These are phyloP conservation scores for Trichosporon asahii DNA, from an alignment of 1,284 basidiomycete genomes.

Conservation along the genomic window DNA sequence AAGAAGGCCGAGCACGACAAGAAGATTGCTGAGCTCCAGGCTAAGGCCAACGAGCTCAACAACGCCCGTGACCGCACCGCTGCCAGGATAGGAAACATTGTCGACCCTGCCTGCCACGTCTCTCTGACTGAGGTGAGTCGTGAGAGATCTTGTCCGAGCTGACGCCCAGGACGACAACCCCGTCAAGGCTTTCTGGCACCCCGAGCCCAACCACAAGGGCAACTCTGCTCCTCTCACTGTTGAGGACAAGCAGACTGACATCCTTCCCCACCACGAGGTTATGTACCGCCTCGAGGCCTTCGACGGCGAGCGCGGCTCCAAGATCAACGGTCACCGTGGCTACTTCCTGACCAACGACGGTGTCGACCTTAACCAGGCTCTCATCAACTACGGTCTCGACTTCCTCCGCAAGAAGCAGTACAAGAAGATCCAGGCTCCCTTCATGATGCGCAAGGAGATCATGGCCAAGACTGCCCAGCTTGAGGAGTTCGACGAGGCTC, in stretches of 20 bases:
- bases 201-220: conserved; percentile 64
- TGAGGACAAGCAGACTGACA: conserved; percentile 62
- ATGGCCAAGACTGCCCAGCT: conserved; percentile 98
- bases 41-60: conserved; percentile 68
- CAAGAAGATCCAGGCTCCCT: conserved; percentile 95
- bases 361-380: conserved; percentile 93
- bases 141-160: not conserved
- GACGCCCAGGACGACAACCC: conserved; percentile 76
- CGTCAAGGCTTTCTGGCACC: conserved; percentile 79
- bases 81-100: conserved; percentile 83
- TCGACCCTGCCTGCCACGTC: conserved; percentile 80
- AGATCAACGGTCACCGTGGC: conserved; percentile 91
- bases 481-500: conserved; percentile 95
- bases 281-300: conserved; percentile 88
- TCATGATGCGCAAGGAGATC: conserved; percentile 96
- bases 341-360: conserved; percentile 96
- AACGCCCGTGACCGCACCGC: conserved; percentile 72
- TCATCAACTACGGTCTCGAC: conserved; percentile 92
- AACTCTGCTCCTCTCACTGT: conserved; percentile 51
- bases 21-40: conserved; percentile 62
- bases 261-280: conserved; percentile 95
- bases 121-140: conserved; percentile 76
- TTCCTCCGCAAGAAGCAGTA: conserved; percentile 78
- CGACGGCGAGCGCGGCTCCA: conserved; percentile 91
- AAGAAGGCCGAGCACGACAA: conserved; percentile 78